Base-by-base conservation (phyloP, 2,329 filamentous ascomycete genomes). In the Cladosporium oxysporum region DNA sequence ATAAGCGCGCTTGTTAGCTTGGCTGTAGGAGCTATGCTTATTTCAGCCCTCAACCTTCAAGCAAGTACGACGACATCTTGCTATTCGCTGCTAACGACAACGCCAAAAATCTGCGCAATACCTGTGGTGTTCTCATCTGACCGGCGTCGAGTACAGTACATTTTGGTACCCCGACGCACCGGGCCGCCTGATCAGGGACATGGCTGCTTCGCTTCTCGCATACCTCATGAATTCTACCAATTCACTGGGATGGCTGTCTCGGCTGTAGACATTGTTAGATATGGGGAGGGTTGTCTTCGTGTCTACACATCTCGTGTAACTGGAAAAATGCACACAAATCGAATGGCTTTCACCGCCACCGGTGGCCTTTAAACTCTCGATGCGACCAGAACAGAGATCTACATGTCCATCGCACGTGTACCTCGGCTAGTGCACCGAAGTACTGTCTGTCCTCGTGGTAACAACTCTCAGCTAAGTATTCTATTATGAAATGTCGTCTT, bases 381-480 rank as follows among this genome's bases (percentile, higher is more conserved):
- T 59, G 23, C 23, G 16, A n/a, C 37, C n/a, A n/a, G 21, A 21
- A 3, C 52, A 33, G n/a, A 18, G 16, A n/a, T 26, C 37, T 59
- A 59, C 14, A 31, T 14, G 41, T 47, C 21, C 41, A 47, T 12
- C 10, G 41, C 41, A 47, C 41, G 41, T 59, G 33, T 59, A 47
- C 57, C 33, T 59, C 57, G 41, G 57, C 57, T 58, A 58, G 53
- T 35, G 41, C 41, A 47, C 7, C 8, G n/a, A 47, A n/a, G 37
- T 37, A 37, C 23, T 28, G 57, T 14, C 35, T 47, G 35, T 44
- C 57, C 57, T 58, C 57, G 57, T 59, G 57, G 23, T 47, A 59
- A 18, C 33, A 16, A 41, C 37, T 29, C 14, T 28, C 57, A 59
- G 55, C 35, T 41, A 41, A 44, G 35, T 29, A 29, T 55, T 47